Conservation (phyloP, 2,329 filamentous ascomycete species). For the Zasmidium cellare region DNA sequence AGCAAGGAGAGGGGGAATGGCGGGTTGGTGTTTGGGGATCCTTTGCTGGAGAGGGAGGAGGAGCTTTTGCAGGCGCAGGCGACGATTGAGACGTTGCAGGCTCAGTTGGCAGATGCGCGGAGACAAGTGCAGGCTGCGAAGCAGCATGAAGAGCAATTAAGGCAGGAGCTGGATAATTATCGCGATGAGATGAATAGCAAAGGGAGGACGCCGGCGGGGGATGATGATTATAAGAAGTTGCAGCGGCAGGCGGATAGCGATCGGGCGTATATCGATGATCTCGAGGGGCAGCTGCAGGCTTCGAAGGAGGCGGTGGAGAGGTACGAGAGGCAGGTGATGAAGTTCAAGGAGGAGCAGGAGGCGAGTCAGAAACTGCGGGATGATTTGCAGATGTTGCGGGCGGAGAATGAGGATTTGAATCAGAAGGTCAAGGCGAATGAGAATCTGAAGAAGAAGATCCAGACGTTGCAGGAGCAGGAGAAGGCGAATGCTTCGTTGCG, state of each 20-base stretch:
- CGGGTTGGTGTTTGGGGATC: conserved; percentile 38
- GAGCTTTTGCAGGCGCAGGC: conserved; percentile 51
- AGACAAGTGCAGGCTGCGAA: conserved; percentile 44
- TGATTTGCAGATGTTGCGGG: conserved; percentile 49
- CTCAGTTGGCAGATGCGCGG: conserved; percentile 40
- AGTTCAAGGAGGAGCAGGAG: conserved; percentile 44
- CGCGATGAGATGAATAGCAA: conserved; percentile 45
- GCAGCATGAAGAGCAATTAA: conserved; percentile 45
- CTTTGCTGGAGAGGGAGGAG: conserved; percentile 51
- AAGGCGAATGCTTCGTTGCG: conserved; percentile 44
- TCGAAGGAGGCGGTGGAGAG: conserved; percentile 46
- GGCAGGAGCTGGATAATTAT: conserved; percentile 51
- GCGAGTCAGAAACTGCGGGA: conserved; percentile 51
- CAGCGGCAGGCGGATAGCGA: conserved; percentile 46
- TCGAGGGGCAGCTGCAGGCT: conserved; percentile 48
- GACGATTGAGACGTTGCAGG: conserved; percentile 45
- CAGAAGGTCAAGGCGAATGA: conserved; percentile 53
- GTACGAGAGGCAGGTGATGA: conserved; percentile 48
- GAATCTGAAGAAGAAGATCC: conserved; percentile 56
- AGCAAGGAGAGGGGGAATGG: conserved; percentile 17
- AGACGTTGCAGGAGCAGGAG: conserved; percentile 50
- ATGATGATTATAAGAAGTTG: conserved; percentile 46
- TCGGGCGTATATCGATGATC: conserved; percentile 51
- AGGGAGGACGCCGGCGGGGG: conserved; percentile 37
- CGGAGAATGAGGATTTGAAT: conserved; percentile 51